phyloP scores from a whole-genome alignment of 805 yeast species.

The Saturnispora besseyi region DNA sequence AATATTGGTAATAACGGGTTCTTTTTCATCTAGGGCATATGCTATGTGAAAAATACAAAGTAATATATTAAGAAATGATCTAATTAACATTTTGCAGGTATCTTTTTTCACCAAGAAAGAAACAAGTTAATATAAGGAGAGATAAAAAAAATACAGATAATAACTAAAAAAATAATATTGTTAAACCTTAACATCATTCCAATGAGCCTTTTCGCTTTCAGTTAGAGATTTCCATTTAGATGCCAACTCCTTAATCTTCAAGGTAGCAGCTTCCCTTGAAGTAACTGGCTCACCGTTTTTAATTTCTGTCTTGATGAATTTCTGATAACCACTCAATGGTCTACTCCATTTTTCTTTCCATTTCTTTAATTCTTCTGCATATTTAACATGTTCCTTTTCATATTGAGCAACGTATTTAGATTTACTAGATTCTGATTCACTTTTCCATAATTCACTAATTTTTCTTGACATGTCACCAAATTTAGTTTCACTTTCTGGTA shows the following conservation, averaged over 20 bases:
- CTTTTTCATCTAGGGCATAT: slow-evolving; percentile 18
- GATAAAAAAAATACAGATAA: neutral
- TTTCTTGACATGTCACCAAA: slow-evolving; percentile 6
- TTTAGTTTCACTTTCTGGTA: neutral
- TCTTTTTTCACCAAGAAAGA: neutral
- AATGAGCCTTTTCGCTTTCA: slow-evolving; percentile 17
- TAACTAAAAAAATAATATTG: neutral
- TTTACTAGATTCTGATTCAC: slow-evolving; percentile 15
- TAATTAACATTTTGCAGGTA: neutral
- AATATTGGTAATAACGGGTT: slow-evolving; percentile 42
- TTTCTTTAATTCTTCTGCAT: slow-evolving; percentile 12
- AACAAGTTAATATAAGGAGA: neutral
- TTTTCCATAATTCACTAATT: slow-evolving; percentile 17
- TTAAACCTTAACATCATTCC: slow-evolving; percentile 11
- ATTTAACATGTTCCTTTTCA: slow-evolving; percentile 6
- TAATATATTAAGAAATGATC: neutral
- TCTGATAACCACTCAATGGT: slow-evolving; percentile 18
- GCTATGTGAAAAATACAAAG: neutral
- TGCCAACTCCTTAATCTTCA: slow-evolving; percentile 16
- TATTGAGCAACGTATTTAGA: slow-evolving; percentile 10
- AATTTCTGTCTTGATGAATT: slow-evolving; percentile 16
- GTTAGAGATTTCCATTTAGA: slow-evolving; percentile 18
- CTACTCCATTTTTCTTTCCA: slow-evolving; percentile 21
- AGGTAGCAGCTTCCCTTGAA: slow-evolving; percentile 12
- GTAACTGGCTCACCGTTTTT: slow-evolving; percentile 9